Conservation (phyloP, 1,284 basidiomycete genomes). For the Ustilago crameri region DNA sequence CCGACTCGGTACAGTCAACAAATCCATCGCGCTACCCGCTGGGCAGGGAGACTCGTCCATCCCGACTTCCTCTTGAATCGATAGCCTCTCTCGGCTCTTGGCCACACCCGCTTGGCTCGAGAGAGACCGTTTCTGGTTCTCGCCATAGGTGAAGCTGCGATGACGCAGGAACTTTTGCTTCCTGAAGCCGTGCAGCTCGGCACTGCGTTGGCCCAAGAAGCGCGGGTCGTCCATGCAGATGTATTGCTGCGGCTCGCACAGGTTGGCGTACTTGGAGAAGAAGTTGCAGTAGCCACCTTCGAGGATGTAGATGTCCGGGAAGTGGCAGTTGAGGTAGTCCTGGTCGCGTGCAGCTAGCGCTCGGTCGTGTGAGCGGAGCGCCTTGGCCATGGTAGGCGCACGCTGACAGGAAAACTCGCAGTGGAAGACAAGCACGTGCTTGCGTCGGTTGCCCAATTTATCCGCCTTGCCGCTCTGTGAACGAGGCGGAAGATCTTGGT, state of each 20-base stretch:
- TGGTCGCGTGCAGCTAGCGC: conserved; percentile 75
- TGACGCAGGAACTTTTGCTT: conserved; percentile 71
- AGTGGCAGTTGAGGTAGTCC: conserved; percentile 90
- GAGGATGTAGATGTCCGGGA: conserved; percentile 95
- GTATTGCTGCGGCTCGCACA: conserved; percentile 85
- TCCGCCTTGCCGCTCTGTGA: conserved; percentile 78
- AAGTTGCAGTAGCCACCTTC: conserved; percentile 94
- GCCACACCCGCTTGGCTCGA: neutral
- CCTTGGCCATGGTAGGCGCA: conserved; percentile 95
- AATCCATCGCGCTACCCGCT: no score
- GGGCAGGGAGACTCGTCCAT: conserved; percentile 49
- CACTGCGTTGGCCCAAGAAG: conserved; percentile 80
- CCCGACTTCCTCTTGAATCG: conserved; percentile 45
- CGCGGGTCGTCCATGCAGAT: conserved; percentile 93
- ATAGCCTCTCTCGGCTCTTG: conserved; percentile 1
- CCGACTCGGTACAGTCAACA: neutral
- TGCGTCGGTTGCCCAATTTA: conserved; percentile 71
- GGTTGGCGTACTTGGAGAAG: conserved; percentile 76
- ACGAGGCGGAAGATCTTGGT: conserved; percentile 54
- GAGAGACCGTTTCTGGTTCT: conserved; percentile 30
- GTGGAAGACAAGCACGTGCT: conserved; percentile 92
- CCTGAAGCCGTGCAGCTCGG: conserved; percentile 90
- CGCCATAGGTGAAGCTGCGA: conserved; percentile 64
- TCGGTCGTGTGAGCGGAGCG: conserved; percentile 89
- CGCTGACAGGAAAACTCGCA: conserved; percentile 97